A percentile compares a stretch with the other conserved stretches of the same genome.
These are phyloP conservation scores for Rhodomyrtus tomentosa DNA, from an alignment of 345 rosid species.

Conservation along the genomic window DNA sequence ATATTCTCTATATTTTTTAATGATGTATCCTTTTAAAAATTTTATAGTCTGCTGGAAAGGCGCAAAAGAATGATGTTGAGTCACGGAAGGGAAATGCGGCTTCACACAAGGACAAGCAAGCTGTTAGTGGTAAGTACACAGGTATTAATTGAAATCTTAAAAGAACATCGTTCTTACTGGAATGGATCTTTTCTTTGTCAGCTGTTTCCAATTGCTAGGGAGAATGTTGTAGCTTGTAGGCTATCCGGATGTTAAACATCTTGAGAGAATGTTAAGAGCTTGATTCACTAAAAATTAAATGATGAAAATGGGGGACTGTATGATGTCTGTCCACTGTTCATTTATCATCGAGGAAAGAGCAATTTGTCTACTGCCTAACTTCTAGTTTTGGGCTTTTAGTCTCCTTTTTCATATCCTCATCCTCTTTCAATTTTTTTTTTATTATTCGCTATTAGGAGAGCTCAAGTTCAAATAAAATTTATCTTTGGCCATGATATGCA, in stretches of 20 bases:
- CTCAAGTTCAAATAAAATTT: neutral
- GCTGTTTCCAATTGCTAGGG: neutral
- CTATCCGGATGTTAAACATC: neutral
- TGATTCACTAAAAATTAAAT: neutral
- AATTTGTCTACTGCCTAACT: neutral
- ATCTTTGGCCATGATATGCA: conserved; percentile 13
- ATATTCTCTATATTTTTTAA: neutral
- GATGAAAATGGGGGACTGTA: neutral
- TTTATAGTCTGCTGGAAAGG: conserved; percentile 77
- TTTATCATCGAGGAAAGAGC: neutral
- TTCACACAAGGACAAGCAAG: conserved; percentile 24
- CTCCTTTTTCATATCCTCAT: neutral
- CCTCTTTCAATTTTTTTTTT: neutral
- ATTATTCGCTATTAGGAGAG: neutral
- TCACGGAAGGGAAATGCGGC: conserved; percentile 19
- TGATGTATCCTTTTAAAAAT: neutral
- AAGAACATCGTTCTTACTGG: neutral
- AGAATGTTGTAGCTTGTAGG: neutral
- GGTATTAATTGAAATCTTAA: neutral
- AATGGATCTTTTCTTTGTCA: neutral
- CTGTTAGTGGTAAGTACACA: conserved; percentile 25
- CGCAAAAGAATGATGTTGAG: conserved; percentile 40
- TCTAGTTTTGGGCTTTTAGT: neutral
- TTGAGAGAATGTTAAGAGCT: neutral
- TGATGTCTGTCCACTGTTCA: neutral